These are phyloP conservation scores for Vitis hybrid DNA, from an alignment of 177 flowering plant genomes.

Conservation along the genomic window DNA sequence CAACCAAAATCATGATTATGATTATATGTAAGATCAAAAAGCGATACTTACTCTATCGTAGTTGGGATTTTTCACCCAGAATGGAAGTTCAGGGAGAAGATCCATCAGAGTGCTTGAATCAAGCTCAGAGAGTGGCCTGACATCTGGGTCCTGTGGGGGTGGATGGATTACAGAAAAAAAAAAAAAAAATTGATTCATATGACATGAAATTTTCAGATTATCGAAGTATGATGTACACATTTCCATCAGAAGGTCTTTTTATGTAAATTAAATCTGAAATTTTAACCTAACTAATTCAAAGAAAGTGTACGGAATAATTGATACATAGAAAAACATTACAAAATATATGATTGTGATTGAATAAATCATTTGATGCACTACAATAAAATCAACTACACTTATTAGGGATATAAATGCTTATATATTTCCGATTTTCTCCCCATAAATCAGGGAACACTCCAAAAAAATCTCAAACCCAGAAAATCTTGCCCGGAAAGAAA, in stretches of 20 bases:
- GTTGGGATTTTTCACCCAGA: slow-evolving; percentile 84
- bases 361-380: too few species aligned
- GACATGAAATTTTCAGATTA: neutral
- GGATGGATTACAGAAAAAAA: neutral
- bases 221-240: neutral
- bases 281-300: too few species aligned
- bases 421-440: too few species aligned
- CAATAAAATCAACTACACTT: too few species aligned
- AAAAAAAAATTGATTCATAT: neutral
- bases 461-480: too few species aligned
- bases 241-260: too few species aligned
- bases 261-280: too few species aligned
- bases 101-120: slow-evolving; percentile 42
- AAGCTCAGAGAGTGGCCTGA: slow-evolving; percentile 49
- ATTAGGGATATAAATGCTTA: too few species aligned
- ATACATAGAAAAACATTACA: too few species aligned
- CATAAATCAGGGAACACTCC: too few species aligned
- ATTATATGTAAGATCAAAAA: neutral
- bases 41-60: slow-evolving; percentile 65
- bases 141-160: slow-evolving; percentile 52
- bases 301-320: too few species aligned
- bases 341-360: too few species aligned
- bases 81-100: slow-evolving; percentile 63
- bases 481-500: neutral
- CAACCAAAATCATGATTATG: neutral